Evolutionary conservation across 805 yeast genomes (phyloP).

Genomic region (Candida easanensis): DNA sequence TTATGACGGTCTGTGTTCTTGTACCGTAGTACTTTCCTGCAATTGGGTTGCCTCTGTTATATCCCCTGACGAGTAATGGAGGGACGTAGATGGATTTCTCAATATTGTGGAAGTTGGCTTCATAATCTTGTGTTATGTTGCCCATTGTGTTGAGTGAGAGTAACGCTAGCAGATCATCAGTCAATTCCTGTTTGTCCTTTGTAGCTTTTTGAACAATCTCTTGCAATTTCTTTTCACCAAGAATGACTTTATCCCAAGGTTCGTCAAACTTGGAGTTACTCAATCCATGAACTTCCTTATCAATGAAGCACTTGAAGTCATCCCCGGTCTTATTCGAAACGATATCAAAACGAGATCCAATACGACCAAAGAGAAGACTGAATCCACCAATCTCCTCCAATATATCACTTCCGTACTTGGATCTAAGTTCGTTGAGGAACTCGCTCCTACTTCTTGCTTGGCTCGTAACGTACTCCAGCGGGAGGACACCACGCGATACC

Average conservation of each 20-base stretch:
- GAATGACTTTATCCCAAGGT: constrained; percentile 73
- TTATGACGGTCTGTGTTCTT: constrained; percentile 76
- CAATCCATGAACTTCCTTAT: constrained; percentile 47
- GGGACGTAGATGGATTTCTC: constrained; percentile 70
- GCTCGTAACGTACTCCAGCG: constrained; percentile 37
- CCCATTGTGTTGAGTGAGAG: constrained; percentile 45
- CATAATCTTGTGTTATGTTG: constrained; percentile 28
- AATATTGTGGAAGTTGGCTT: constrained; percentile 40
- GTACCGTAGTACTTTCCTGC: constrained; percentile 76
- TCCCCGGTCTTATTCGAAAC: constrained; percentile 26
- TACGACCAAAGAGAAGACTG: constrained; percentile 37
- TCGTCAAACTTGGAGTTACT: constrained; percentile 64
- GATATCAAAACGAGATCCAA: constrained; percentile 29
- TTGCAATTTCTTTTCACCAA: constrained; percentile 49
- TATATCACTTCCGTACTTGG: constrained; percentile 20
- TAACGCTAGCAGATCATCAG: constrained; percentile 50
- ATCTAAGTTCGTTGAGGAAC: constrained; percentile 21
- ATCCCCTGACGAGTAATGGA: constrained; percentile 42
- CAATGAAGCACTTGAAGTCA: constrained; percentile 30
- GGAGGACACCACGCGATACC: constrained; percentile 45
- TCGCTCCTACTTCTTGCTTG: constrained; percentile 16
- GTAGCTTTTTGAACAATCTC: constrained; percentile 28
- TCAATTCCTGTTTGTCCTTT: constrained; percentile 38
- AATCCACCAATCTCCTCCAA: constrained; percentile 29
- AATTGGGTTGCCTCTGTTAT: constrained; percentile 31